These are phyloP conservation scores for Jamesozyma gamospora DNA, from an alignment of 805 yeast genomes.

Conservation along the genomic window DNA sequence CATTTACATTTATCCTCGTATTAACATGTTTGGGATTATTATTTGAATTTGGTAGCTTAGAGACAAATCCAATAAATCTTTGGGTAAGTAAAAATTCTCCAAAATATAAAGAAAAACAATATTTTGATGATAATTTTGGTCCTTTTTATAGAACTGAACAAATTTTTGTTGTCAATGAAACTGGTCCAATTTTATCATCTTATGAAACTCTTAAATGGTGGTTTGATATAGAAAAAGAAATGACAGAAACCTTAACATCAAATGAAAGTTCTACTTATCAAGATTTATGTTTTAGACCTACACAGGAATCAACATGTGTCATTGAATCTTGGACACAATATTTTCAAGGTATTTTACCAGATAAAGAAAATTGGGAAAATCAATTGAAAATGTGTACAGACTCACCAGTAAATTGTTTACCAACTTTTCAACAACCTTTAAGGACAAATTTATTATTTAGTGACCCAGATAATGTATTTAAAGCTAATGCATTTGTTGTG, in stretches of 20 bases:
- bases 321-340: conserved; percentile 86
- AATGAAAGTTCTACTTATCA: conserved; percentile 34
- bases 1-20: conserved; percentile 31
- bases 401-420: conserved; percentile 83
- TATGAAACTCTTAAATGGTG: conserved; percentile 79
- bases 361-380: conserved; percentile 40
- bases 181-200: conserved; percentile 49
- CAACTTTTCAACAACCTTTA: conserved; percentile 84
- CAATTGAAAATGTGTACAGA: conserved; percentile 52
- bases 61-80: conserved; percentile 67
- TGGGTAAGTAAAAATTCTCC: conserved; percentile 83
- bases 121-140: conserved; percentile 74
- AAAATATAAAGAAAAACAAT: conserved; percentile 55
- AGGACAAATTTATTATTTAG: conserved; percentile 66
- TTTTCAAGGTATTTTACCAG: conserved; percentile 55
- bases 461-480: conserved; percentile 37
- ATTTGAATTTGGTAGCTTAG: conserved; percentile 44
- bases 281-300: conserved; percentile 76
- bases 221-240: conserved; percentile 63
- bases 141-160: conserved; percentile 89
- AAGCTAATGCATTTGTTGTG: conserved; percentile 63
- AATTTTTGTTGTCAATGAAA: conserved; percentile 57
- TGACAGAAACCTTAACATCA: conserved; percentile 29
- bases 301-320: conserved; percentile 63
- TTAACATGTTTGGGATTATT: conserved; percentile 30